These are phyloP conservation scores for Raddia distichophylla DNA, from an alignment of 176 grass and related monocot species.

Conservation along the genomic window DNA sequence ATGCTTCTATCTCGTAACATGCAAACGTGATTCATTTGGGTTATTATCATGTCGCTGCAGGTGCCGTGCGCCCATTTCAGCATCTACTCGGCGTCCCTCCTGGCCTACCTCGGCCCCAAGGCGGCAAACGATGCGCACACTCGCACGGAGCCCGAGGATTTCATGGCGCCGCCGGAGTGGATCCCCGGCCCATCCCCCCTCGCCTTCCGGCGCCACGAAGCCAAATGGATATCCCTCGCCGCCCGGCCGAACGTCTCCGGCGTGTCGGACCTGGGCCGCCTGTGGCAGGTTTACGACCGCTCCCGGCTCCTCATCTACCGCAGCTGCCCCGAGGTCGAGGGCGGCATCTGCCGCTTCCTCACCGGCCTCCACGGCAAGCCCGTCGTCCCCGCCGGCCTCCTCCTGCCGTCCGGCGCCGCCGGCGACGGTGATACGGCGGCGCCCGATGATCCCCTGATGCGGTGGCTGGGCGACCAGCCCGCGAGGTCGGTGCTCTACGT, in stretches of 20 bases:
- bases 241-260: slow-evolving; percentile 14
- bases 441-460: background rate
- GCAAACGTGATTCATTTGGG: no score
- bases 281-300: background rate
- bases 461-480: slow-evolving; percentile 39
- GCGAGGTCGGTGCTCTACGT: slow-evolving; percentile 33
- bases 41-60: no score
- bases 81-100: background rate
- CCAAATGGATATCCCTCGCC: background rate
- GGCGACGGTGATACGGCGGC: background rate
- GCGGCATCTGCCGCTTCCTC: no score
- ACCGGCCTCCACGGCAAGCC: no score
- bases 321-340: no score
- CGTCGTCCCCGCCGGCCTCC: slow-evolving; percentile 32
- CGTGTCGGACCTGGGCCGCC: background rate
- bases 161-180: slow-evolving; percentile 34
- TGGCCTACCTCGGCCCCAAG: background rate
- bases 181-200: slow-evolving; percentile 33
- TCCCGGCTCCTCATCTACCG: background rate
- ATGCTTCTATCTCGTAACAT: no score
- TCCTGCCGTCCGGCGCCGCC: background rate
- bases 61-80: background rate
- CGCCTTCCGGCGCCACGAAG: slow-evolving; percentile 38
- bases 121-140: background rate
- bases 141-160: background rate